Percentiles rank a stretch among this genome's conserved stretches.
Conservation (phyloP, 495 filamentous ascomycete genomes). For the Peziza echinospora region DNA sequence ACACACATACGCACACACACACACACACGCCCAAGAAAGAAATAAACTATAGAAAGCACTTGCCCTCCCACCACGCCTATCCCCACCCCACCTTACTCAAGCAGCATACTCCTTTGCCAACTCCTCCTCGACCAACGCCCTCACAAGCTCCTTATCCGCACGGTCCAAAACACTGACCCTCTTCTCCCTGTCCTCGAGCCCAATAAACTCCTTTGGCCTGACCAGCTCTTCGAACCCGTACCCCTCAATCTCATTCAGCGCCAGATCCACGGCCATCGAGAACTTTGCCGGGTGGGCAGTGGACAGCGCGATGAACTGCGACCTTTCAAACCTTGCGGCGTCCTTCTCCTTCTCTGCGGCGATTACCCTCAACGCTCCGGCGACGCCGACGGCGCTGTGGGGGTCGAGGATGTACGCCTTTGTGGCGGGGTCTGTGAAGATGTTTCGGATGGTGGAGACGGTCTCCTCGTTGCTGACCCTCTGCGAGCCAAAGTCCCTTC, state of each 20-base stretch:
- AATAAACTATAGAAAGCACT: too few species aligned
- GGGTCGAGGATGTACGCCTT: conserved; percentile 69
- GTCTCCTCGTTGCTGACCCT: conserved; percentile 63
- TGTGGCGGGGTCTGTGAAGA: conserved; percentile 29
- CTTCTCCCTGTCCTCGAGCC: conserved; percentile 42
- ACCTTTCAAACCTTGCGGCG: conserved; percentile 22
- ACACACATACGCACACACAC: too few species aligned
- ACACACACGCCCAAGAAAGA: too few species aligned
- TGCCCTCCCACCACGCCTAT: too few species aligned
- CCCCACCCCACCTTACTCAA: too few species aligned
- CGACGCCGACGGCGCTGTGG: conserved; percentile 70
- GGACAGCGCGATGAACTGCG: conserved; percentile 54
- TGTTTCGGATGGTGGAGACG: conserved; percentile 42
- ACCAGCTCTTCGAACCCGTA: conserved; percentile 53
- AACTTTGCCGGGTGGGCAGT: conserved; percentile 95
- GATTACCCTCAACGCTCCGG: conserved; percentile 45
- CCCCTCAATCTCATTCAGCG: conserved; percentile 39
- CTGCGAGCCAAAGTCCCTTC: conserved; percentile 55
- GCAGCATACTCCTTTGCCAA: conserved; percentile 22
- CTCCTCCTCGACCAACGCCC: conserved; percentile 33
- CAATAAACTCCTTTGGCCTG: conserved; percentile 57
- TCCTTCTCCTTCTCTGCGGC: conserved; percentile 20
- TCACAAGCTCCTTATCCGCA: conserved; percentile 32
- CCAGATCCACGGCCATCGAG: conserved; percentile 50
- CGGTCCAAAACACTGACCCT: conserved; percentile 34